phyloP scores from a whole-genome alignment of 2,329 filamentous ascomycete genomes.

The Hypoxylon sp. region DNA sequence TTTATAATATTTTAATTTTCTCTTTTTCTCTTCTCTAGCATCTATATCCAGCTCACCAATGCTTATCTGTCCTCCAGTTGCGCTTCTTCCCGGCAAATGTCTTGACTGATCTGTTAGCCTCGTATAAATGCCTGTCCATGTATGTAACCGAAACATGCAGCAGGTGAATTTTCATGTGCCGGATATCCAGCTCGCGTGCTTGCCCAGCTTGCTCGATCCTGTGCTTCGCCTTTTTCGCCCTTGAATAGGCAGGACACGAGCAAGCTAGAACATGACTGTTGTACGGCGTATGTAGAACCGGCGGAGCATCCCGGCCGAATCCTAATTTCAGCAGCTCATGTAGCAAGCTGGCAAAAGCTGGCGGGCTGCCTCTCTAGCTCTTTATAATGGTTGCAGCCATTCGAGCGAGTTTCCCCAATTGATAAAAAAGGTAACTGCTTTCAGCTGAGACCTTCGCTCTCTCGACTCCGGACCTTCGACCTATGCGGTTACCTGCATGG shows the following conservation, averaged over 20 bases:
- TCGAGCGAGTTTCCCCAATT: not conserved
- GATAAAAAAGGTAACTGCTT: constrained; percentile 9
- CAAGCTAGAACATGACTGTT: not conserved
- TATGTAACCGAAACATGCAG: too few relatives aligned
- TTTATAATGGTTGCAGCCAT: constrained; percentile 10
- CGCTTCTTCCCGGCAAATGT: too few relatives aligned
- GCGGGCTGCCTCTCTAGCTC: not conserved
- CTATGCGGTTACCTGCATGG: not conserved
- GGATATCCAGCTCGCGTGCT: not conserved
- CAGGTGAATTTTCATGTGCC: too few relatives aligned
- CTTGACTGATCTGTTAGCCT: too few relatives aligned
- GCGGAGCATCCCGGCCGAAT: constrained; percentile 24
- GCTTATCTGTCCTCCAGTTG: too few relatives aligned
- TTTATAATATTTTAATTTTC: too few relatives aligned
- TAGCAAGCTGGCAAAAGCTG: not conserved
- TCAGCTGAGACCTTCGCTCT: constrained; percentile 28
- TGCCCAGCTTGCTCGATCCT: not conserved
- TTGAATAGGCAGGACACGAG: not conserved
- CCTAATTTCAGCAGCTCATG: constrained; percentile 29
- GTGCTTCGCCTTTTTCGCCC: not conserved
- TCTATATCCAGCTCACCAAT: too few relatives aligned
- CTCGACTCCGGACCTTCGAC: not conserved
- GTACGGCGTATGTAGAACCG: not conserved
- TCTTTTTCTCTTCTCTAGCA: too few relatives aligned
- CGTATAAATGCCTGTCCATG: too few relatives aligned